Percentiles rank a stretch among this genome's conserved stretches.
These are phyloP conservation scores for Eucalyptus viminalis DNA, from an alignment of 345 rosid genomes.

Conservation along the genomic window DNA sequence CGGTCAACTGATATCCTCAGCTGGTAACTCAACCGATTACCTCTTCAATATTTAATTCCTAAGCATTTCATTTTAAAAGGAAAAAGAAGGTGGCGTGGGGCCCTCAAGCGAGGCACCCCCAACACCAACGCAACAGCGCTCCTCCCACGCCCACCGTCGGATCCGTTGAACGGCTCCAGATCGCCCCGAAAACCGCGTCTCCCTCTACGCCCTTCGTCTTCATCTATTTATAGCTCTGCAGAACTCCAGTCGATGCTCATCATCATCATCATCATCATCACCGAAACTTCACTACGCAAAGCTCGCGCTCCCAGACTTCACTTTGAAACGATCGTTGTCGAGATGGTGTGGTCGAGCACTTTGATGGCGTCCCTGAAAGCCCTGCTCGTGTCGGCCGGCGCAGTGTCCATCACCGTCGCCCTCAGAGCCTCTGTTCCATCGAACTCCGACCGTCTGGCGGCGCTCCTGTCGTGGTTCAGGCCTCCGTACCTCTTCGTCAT, in stretches of 20 bases:
- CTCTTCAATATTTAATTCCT: not conserved
- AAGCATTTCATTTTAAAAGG: not conserved
- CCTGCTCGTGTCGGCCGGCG: conserved; percentile 20
- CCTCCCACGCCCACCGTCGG: not conserved
- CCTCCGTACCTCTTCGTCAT: conserved; percentile 49
- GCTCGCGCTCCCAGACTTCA: not conserved
- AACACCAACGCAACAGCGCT: not conserved
- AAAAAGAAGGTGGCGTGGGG: not conserved
- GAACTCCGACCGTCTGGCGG: conserved; percentile 5
- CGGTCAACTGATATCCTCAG: not conserved
- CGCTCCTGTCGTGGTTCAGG: conserved; percentile 31
- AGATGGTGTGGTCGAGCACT: not conserved
- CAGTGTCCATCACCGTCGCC: conserved; percentile 12
- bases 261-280: not conserved
- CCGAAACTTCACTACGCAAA: not conserved
- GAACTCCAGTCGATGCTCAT: not conserved
- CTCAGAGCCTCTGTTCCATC: conserved; percentile 19
- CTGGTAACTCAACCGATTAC: not conserved
- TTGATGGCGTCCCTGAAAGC: not conserved
- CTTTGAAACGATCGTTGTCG: not conserved
- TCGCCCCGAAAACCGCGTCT: not conserved
- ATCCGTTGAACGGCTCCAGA: not conserved
- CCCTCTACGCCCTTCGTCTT: not conserved
- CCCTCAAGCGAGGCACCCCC: not conserved
- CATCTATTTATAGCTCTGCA: not conserved